Percentiles rank a stretch among this genome's conserved stretches.
These are phyloP conservation scores for Cornus suecica DNA, from an alignment of 148 eudicot genomes.

Conservation along the genomic window DNA sequence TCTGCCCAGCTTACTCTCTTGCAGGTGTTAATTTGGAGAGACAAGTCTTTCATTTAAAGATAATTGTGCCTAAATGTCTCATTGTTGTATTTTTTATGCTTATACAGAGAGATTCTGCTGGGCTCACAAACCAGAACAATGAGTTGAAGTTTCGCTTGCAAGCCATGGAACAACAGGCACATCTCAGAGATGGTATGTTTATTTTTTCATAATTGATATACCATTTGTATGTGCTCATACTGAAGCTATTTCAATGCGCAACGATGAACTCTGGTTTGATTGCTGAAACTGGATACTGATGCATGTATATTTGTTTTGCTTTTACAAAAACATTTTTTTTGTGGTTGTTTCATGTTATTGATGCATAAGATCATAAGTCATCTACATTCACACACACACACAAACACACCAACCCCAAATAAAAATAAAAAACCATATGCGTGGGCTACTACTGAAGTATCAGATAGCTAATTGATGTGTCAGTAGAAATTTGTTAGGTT, in stretches of 20 bases:
- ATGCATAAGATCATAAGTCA: neutral
- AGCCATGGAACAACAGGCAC: conserved; percentile 98
- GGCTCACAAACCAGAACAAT: conserved; percentile 72
- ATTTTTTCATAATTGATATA: neutral
- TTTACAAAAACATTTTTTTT: neutral
- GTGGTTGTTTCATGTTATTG: neutral
- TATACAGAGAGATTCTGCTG: conserved; percentile 77
- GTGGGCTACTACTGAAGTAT: too few species aligned
- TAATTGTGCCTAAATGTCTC: neutral
- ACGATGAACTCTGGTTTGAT: neutral
- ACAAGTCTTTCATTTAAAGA: neutral
- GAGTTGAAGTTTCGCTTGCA: conserved; percentile 93
- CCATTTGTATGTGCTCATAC: neutral
- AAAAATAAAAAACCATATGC: neutral
- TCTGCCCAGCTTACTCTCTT: conserved; percentile 90
- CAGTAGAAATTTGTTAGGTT: too few species aligned
- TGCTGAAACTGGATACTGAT: neutral
- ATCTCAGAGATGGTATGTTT: conserved; percentile 82
- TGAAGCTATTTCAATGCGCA: neutral
- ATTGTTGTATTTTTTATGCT: neutral
- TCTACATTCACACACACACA: neutral
- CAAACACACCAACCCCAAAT: too few species aligned
- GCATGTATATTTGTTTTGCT: neutral
- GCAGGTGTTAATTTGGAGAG: conserved; percentile 46
- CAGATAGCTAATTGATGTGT: too few species aligned